A percentile compares a stretch with the other conserved stretches of the same genome.
Conservation (phyloP, 164 flowering plant genomes). For the Cinnamomum chago region DNA sequence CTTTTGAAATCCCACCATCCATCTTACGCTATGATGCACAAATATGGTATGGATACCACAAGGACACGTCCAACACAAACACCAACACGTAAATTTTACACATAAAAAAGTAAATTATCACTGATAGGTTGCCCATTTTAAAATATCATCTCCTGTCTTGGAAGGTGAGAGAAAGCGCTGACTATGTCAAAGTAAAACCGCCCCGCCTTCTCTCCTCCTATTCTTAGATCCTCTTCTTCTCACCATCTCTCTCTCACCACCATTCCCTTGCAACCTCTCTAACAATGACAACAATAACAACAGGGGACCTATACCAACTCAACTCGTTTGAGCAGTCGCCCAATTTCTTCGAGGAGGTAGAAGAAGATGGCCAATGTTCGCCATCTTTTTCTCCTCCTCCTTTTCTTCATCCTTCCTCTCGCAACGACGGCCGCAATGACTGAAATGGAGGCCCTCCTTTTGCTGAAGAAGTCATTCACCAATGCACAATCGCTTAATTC, state of each 20-base stretch:
- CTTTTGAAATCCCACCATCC: too few relatives aligned
- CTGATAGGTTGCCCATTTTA: too few relatives aligned
- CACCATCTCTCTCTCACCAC: not conserved
- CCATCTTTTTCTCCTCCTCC: constrained; percentile 13
- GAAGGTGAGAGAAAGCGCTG: not conserved
- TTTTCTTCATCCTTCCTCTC: not conserved
- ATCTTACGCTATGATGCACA: too few relatives aligned
- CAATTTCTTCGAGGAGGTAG: constrained; percentile 21
- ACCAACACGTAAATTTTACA: too few relatives aligned
- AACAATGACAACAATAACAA: not conserved
- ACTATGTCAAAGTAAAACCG: not conserved
- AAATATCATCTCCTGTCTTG: too few relatives aligned
- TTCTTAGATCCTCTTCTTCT: not conserved
- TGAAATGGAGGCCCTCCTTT: constrained; percentile 54
- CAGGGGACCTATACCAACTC: not conserved
- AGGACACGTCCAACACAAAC: too few relatives aligned
- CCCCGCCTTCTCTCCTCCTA: not conserved
- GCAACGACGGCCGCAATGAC: constrained; percentile 12
- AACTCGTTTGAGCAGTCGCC: constrained; percentile 26
- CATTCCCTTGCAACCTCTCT: constrained; percentile 3
- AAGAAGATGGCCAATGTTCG: constrained; percentile 57
- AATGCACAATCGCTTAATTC: constrained; percentile 27
- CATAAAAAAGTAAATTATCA: too few relatives aligned
- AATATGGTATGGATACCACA: too few relatives aligned
- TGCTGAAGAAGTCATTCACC: constrained; percentile 46